phyloP scores from a whole-genome alignment of 2,329 filamentous ascomycete species.

The Cryphonectria japonica region DNA sequence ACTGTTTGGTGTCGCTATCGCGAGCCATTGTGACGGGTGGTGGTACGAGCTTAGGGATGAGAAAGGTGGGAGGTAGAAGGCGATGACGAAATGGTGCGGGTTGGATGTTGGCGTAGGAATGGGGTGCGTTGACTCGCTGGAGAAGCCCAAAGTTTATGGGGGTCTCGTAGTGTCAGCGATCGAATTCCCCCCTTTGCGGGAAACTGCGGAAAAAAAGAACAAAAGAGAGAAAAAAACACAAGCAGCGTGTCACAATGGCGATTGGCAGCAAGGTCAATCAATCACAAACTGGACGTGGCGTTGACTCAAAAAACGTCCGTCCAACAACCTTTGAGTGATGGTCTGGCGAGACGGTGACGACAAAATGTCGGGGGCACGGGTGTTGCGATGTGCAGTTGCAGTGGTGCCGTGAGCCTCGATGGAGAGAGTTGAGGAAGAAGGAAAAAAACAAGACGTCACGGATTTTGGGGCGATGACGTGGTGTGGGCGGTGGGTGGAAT shows the following conservation, averaged over 20 bases:
- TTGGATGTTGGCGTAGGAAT: constrained; percentile 8
- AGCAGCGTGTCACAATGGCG: constrained; percentile 9
- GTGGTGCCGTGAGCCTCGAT: constrained; percentile 15
- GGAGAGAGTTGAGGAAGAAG: constrained; percentile 26
- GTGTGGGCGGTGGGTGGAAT: constrained; percentile 30
- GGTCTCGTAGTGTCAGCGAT: constrained; percentile 27
- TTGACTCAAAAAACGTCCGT: neutral
- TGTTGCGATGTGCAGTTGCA: constrained; percentile 10
- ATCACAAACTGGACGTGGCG: neutral
- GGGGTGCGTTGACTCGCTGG: constrained; percentile 16
- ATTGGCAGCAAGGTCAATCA: constrained; percentile 4
- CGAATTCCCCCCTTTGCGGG: neutral
- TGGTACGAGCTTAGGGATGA: neutral
- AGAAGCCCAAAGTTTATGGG: constrained; percentile 25
- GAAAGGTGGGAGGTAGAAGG: neutral
- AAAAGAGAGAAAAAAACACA: neutral
- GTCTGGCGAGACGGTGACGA: constrained; percentile 17
- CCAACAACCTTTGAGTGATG: neutral
- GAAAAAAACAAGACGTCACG: constrained; percentile 30
- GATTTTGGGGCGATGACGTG: constrained; percentile 30
- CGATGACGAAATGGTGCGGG: constrained; percentile 42
- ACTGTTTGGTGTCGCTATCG: constrained; percentile 48
- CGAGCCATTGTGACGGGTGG: constrained; percentile 27
- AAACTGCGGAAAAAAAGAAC: neutral
- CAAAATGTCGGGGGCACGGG: neutral